These are phyloP conservation scores for Pseudogymnoascus sp. DNA, from an alignment of 2,329 filamentous ascomycete genomes.

Conservation along the genomic window DNA sequence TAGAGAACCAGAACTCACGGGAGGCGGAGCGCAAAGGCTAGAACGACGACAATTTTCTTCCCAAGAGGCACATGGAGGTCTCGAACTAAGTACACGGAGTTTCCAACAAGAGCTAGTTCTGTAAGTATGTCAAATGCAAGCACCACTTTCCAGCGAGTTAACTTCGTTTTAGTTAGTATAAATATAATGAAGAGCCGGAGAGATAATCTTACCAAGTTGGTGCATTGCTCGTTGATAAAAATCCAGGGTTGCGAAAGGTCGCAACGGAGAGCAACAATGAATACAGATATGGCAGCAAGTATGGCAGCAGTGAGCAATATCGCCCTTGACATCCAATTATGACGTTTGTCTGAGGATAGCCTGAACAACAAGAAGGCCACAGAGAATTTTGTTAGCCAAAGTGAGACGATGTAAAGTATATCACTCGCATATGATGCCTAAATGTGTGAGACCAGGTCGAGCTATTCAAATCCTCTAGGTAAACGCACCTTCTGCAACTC, in stretches of 20 bases:
- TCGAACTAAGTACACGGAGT: constrained; percentile 31
- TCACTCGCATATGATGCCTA: constrained; percentile 34
- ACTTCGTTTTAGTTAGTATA: constrained; percentile 19
- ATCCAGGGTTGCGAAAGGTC: constrained; percentile 32
- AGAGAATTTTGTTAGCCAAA: constrained; percentile 37
- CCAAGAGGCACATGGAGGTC: constrained; percentile 31
- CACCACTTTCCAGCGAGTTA: constrained; percentile 32
- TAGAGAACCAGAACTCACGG: constrained; percentile 25
- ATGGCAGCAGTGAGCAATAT: constrained; percentile 31
- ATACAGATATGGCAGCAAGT: constrained; percentile 33
- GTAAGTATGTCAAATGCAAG: constrained; percentile 33
- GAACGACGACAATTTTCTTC: constrained; percentile 33
- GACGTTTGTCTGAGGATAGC: constrained; percentile 35
- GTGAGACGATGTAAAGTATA: constrained; percentile 34
- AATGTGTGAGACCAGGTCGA: neutral
- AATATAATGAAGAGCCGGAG: neutral
- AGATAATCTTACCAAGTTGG: constrained; percentile 25
- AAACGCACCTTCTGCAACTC: constrained; percentile 31
- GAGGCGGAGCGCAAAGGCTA: constrained; percentile 35
- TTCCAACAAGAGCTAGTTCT: constrained; percentile 32
- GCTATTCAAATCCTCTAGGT: neutral
- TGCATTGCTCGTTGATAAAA: constrained; percentile 26
- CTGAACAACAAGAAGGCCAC: constrained; percentile 37
- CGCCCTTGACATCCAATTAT: constrained; percentile 30
- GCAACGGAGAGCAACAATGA: constrained; percentile 35